Evolutionary conservation across 305 asterid genomes (phyloP), one percentile per base, ranked within the genome.

Genomic region (Fraxinus xanthoxyloides): DNA sequence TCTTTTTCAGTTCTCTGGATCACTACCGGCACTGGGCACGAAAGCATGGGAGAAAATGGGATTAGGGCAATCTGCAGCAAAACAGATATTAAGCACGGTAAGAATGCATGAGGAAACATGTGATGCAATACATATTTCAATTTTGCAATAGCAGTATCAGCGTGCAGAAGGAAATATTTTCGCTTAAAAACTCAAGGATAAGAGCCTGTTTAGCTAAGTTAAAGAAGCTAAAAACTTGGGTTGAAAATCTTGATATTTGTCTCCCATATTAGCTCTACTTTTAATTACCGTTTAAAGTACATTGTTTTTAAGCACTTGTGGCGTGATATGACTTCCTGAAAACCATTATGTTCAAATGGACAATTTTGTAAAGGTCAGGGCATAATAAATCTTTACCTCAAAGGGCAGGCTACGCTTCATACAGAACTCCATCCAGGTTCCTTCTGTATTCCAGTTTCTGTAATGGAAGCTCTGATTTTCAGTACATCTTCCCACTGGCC

Each of bases 361-460:
- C 21, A 59, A 6, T 59, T 59, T 59, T 21, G 24, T 59, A 0
- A 59, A 59, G 30, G 30, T 23, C 70, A 59, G 1, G 28, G 4
- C 21, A 59, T 59, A 59, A 59, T 59, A 59, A 19, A 59, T 59
- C 30, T 59, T 59, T 10, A 48, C 43, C 43, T 6, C 36, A 63
- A 76, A 19, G 32, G 28, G 43, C 67, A 43, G 24, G 32, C 75
- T n/a, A 75, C 46, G 38, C 79, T 74, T 90, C 86, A 91, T 72
- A 92, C 79, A 34, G 76, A 89, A 87, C 99, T 95, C 98, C 95
- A 93, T 24, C 98, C 97, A 32, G 93, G 88, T 65, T 92, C 91
- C 85, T 90, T 91, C 81, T 34, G 82, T 38, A 86, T 81, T 79
- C 92, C 91, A 56, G 78, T 87, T 75, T 89, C 92, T 48, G 76